Conservation (phyloP, 805 yeast species). For the Lachancea sp. region DNA sequence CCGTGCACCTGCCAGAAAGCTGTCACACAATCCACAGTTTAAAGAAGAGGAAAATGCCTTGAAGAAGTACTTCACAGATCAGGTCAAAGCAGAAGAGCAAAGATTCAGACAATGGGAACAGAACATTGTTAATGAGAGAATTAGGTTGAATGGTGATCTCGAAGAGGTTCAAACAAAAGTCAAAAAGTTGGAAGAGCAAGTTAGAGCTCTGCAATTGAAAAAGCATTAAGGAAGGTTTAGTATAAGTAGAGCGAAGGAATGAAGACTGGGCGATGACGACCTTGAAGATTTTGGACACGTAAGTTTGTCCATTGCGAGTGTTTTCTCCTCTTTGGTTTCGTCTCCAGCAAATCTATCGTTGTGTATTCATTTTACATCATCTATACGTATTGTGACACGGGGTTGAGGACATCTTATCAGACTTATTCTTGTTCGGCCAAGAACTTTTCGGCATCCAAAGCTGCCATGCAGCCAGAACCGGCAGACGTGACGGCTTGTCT, state of each 20-base stretch:
- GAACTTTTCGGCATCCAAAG: conserved; percentile 85
- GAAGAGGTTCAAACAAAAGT: conserved; percentile 80
- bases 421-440: conserved; percentile 50
- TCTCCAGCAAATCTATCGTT: too few species aligned
- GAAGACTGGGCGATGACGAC: too few species aligned
- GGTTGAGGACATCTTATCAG: too few species aligned
- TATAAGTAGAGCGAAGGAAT: neutral
- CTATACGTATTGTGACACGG: too few species aligned
- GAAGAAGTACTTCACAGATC: conserved; percentile 92
- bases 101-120: conserved; percentile 98
- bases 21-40: conserved; percentile 81
- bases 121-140: conserved; percentile 90
- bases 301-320: too few species aligned
- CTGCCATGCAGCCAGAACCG: conserved; percentile 99
- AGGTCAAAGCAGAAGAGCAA: conserved; percentile 92
- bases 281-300: too few species aligned
- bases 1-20: conserved; percentile 41
- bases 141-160: conserved; percentile 86
- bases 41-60: conserved; percentile 93
- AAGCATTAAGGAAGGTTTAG: conserved; percentile 1
- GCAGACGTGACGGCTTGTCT: conserved; percentile 99
- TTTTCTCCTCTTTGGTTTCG: too few species aligned
- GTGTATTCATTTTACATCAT: too few species aligned
- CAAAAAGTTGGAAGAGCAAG: conserved; percentile 69
- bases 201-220: conserved; percentile 48